These are phyloP conservation scores for Colletotrichum musicola DNA, from an alignment of 2,329 filamentous ascomycete genomes.

Conservation along the genomic window DNA sequence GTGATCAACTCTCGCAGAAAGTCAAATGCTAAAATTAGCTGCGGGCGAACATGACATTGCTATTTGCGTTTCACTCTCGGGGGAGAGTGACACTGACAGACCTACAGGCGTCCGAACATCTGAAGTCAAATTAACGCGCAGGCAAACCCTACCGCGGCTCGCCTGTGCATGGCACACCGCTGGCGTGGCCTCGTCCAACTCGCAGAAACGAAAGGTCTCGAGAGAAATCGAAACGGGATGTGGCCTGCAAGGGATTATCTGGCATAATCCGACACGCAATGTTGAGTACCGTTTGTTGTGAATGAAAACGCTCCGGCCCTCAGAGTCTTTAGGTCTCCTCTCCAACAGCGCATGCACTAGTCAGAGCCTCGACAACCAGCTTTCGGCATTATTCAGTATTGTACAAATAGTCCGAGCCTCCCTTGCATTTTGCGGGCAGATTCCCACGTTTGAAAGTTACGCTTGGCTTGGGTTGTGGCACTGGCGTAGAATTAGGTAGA, in stretches of 20 bases:
- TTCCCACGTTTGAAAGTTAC: neutral
- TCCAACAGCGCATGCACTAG: neutral
- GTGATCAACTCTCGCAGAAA: neutral
- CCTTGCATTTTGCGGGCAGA: neutral
- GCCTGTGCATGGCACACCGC: neutral
- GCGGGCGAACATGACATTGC: neutral
- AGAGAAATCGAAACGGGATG: neutral
- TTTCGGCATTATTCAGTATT: neutral
- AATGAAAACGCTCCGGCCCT: neutral
- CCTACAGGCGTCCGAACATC: constrained; percentile 17
- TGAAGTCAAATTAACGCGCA: constrained; percentile 8
- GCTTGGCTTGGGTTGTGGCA: neutral
- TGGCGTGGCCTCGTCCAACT: neutral
- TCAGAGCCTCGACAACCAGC: neutral
- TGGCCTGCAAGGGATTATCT: neutral
- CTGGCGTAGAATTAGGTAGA: neutral
- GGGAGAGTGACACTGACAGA: constrained; percentile 13
- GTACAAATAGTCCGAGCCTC: neutral
- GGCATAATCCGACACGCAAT: constrained; percentile 36
- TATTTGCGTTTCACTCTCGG: constrained; percentile 1
- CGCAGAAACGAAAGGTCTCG: neutral
- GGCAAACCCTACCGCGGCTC: neutral
- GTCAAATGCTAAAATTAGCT: constrained; percentile 7
- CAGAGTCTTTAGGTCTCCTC: neutral
- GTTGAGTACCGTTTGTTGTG: neutral